These are phyloP conservation scores for Escovopsis sp. DNA, from an alignment of 2,329 filamentous ascomycete genomes.

Conservation along the genomic window DNA sequence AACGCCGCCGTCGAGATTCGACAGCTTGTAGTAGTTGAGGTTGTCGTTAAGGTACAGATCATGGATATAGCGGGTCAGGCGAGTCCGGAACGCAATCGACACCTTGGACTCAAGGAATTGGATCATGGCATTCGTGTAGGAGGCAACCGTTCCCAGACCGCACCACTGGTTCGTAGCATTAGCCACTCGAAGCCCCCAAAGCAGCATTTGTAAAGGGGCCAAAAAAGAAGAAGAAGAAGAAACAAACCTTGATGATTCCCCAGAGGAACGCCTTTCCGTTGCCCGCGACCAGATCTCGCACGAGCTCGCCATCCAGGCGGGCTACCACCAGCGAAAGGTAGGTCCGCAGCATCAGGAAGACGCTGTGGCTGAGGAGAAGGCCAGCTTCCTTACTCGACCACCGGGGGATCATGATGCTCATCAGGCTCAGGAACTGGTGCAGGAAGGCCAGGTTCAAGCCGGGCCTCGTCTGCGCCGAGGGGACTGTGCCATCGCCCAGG, in stretches of 20 bases:
- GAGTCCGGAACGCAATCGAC: conserved; percentile 91
- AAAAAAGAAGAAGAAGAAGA: no score
- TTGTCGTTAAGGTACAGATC: conserved; percentile 92
- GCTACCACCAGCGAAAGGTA: conserved; percentile 91
- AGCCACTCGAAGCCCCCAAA: background rate
- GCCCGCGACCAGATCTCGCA: conserved; percentile 87
- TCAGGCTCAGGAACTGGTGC: conserved; percentile 87
- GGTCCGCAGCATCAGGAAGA: conserved; percentile 81
- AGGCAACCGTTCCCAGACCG: conserved; percentile 80
- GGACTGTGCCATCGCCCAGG: conserved; percentile 59
- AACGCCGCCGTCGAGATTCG: conserved; percentile 83
- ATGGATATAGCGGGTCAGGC: conserved; percentile 90
- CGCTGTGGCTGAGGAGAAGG: conserved; percentile 70
- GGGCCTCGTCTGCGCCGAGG: conserved; percentile 80
- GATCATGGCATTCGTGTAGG: conserved; percentile 98
- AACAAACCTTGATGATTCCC: conserved; percentile 65
- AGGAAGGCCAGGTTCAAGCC: conserved; percentile 91
- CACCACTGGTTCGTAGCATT: conserved; percentile 48
- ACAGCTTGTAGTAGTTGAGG: conserved; percentile 89
- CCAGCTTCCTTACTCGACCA: conserved; percentile 95
- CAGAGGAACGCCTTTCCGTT: conserved; percentile 78
- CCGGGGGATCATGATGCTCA: conserved; percentile 94
- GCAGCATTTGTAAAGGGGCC: no score
- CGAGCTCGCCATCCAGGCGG: conserved; percentile 86
- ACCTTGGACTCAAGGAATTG: conserved; percentile 97